Evolutionary conservation across 192 early-diverging fungal genomes (phyloP).

Genomic region (Lobosporangium transversale): DNA sequence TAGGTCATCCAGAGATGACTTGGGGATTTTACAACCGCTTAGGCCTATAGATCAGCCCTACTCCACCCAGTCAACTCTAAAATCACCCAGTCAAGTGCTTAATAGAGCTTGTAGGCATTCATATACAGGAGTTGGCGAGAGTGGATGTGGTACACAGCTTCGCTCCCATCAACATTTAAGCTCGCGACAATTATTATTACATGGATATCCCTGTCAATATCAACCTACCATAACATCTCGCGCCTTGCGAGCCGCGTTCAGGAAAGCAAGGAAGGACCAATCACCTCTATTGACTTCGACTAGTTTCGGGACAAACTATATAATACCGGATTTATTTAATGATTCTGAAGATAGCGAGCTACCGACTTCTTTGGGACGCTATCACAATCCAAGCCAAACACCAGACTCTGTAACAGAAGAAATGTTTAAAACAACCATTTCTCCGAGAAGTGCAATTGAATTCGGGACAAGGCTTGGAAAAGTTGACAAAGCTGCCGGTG

Average conservation of each 20-base stretch:
- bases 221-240: constrained; percentile 24
- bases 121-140: constrained; percentile 19
- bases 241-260: constrained; percentile 18
- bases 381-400: too few relatives aligned
- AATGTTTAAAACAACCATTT: too few relatives aligned
- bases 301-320: constrained; percentile 32
- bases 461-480: too few relatives aligned
- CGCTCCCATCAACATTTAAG: constrained; percentile 4
- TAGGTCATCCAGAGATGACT: constrained; percentile 7
- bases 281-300: constrained; percentile 42
- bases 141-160: neutral
- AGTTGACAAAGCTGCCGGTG: too few relatives aligned
- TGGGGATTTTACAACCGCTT: constrained; percentile 18
- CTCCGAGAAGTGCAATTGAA: too few relatives aligned
- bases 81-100: neutral
- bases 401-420: too few relatives aligned
- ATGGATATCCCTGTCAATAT: constrained; percentile 15
- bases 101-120: constrained; percentile 28
- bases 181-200: constrained; percentile 15
- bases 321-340: neutral
- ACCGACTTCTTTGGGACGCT: neutral
- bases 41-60: constrained; percentile 2
- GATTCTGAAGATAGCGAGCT: constrained; percentile 12
- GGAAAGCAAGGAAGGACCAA: constrained; percentile 39
- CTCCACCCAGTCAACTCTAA: too few relatives aligned